Conservation (phyloP, 306 rosid genomes). For the Vicia sativa region DNA sequence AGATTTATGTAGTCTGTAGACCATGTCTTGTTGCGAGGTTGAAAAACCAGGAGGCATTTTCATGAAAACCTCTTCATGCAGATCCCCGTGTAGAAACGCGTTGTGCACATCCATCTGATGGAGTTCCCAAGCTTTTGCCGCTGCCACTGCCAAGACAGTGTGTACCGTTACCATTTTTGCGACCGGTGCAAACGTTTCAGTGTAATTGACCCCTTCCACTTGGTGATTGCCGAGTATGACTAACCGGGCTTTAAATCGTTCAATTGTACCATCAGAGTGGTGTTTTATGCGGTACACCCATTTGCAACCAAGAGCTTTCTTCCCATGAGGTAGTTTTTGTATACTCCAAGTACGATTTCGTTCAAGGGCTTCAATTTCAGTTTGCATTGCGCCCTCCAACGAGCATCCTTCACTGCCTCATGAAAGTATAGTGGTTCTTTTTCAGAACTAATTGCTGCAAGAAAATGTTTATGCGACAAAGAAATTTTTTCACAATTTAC, state of each 20-base stretch:
- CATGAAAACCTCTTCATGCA: too few species aligned
- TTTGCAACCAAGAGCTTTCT: conserved; percentile 1
- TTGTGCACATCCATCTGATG: neutral
- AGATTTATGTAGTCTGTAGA: too few species aligned
- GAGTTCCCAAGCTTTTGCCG: neutral
- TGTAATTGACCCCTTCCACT: conserved; percentile 4
- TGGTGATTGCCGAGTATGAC: neutral
- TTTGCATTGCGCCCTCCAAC: neutral
- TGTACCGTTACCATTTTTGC: neutral
- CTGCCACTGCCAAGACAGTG: neutral
- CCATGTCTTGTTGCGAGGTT: too few species aligned
- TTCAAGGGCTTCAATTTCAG: neutral
- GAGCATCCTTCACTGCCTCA: neutral
- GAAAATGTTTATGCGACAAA: neutral
- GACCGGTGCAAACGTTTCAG: neutral
- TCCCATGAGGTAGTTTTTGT: neutral
- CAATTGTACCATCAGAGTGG: neutral
- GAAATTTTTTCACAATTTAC: neutral
- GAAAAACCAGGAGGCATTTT: too few species aligned
- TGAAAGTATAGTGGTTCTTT: neutral
- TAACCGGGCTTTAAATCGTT: neutral
- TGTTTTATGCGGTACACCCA: conserved; percentile 1
- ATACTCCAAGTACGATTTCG: neutral
- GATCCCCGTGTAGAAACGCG: too few species aligned
- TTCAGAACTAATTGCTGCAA: neutral